A percentile compares a stretch with the other conserved stretches of the same genome.
Conservation (phyloP, 2,329 filamentous ascomycete species). For the Endoconidiophora laricicola region DNA sequence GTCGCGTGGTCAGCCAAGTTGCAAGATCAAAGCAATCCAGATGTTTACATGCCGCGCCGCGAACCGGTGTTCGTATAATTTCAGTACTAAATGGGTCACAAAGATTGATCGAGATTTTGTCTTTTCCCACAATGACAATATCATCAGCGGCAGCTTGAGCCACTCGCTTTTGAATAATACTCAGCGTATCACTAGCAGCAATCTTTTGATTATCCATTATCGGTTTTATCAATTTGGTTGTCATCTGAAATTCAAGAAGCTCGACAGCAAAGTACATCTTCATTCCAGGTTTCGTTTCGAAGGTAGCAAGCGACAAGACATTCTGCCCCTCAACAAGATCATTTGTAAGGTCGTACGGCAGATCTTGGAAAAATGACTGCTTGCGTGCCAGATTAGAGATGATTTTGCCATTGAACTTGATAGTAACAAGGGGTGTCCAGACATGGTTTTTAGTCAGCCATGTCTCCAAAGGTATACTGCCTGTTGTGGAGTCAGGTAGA, state of each 20-base stretch:
- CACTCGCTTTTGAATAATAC: not conserved
- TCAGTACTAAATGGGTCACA: slow-evolving; percentile 48
- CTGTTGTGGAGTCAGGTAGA: not conserved
- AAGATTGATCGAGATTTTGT: slow-evolving; percentile 44
- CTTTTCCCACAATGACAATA: slow-evolving; percentile 25
- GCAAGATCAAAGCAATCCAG: slow-evolving; percentile 81
- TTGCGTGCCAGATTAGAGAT: slow-evolving; percentile 40
- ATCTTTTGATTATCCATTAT: slow-evolving; percentile 23
- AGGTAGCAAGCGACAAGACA: slow-evolving; percentile 35
- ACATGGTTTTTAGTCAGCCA: not conserved
- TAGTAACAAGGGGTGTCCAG: not conserved
- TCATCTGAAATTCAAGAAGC: slow-evolving; percentile 38
- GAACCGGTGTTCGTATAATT: slow-evolving; percentile 55
- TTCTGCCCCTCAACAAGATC: slow-evolving; percentile 44
- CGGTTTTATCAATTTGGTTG: slow-evolving; percentile 26
- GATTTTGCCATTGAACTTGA: not conserved
- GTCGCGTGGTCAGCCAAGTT: slow-evolving; percentile 57
- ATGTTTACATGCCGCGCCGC: slow-evolving; percentile 54
- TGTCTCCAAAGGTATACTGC: not conserved
- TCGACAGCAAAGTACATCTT: slow-evolving; percentile 47
- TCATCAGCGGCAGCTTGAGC: not conserved
- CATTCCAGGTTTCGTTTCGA: not conserved
- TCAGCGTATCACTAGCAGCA: slow-evolving; percentile 17
- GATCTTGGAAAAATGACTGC: slow-evolving; percentile 55
- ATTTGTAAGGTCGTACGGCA: slow-evolving; percentile 59